Percentiles rank a stretch among this genome's conserved stretches.
Conservation (phyloP, 2,329 filamentous ascomycete species). For the Penicillium vulpinum region DNA sequence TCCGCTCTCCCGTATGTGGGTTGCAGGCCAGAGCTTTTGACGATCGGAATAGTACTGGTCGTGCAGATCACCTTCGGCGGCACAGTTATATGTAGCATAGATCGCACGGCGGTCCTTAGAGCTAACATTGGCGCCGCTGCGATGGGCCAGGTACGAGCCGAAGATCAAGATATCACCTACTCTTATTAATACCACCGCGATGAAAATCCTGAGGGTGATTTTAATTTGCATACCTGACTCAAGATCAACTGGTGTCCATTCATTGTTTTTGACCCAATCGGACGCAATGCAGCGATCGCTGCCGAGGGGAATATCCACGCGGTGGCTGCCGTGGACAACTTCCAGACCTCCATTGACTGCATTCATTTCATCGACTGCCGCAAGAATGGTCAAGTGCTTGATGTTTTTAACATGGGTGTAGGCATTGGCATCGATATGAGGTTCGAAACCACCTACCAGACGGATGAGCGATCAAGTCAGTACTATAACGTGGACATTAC, state of each 20-base stretch:
- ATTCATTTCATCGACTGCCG: slow-evolving; percentile 42
- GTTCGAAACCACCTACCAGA: slow-evolving; percentile 37
- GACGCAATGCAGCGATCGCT: slow-evolving; percentile 38
- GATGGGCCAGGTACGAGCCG: slow-evolving; percentile 44
- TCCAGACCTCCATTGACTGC: slow-evolving; percentile 42
- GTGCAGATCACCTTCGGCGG: slow-evolving; percentile 44
- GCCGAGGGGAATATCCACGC: slow-evolving; percentile 37
- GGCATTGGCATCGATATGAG: slow-evolving; percentile 45
- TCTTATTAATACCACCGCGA: too few species aligned
- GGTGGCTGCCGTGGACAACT: slow-evolving; percentile 43
- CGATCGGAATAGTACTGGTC: slow-evolving; percentile 46
- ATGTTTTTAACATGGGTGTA: slow-evolving; percentile 46
- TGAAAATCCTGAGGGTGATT: not conserved
- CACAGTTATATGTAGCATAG: slow-evolving; percentile 47
- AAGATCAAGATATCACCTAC: slow-evolving; percentile 42
- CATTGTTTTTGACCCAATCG: slow-evolving; percentile 36
- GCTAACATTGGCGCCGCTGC: slow-evolving; percentile 39
- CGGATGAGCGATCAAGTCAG: not conserved
- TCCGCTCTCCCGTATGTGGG: slow-evolving; percentile 40
- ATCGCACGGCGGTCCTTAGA: slow-evolving; percentile 39
- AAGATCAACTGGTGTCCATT: slow-evolving; percentile 38
- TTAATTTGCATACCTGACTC: slow-evolving; percentile 30
- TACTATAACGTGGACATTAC: not conserved
- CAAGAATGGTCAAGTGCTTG: slow-evolving; percentile 43
- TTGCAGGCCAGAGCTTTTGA: slow-evolving; percentile 43